A percentile compares a stretch with the other conserved stretches of the same genome.
These are phyloP conservation scores for Fraxinus paxiana DNA, from an alignment of 305 asterid genomes.

Conservation along the genomic window DNA sequence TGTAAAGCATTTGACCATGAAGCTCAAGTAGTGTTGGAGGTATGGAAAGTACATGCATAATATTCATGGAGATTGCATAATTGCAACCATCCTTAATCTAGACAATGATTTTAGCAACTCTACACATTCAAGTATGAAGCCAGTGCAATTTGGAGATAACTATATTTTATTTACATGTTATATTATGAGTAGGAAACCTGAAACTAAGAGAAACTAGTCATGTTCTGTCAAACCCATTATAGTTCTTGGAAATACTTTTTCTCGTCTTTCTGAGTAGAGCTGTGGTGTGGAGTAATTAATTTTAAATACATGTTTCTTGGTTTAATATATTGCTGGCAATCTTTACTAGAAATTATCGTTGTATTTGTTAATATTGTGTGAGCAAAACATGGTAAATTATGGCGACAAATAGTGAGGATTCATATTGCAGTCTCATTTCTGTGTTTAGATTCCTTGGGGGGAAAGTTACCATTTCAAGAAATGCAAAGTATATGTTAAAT, in stretches of 20 bases:
- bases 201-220: background rate
- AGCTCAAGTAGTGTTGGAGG: constrained; percentile 59
- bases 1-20: constrained; percentile 67
- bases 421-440: background rate
- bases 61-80: background rate
- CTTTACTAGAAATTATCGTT: background rate
- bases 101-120: background rate
- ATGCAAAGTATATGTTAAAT: background rate
- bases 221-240: background rate
- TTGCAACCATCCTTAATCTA: background rate
- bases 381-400: background rate
- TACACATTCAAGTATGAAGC: background rate
- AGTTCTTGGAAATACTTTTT: background rate
- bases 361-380: background rate
- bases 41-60: constrained; percentile 16
- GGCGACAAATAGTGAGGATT: background rate
- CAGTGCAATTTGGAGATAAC: background rate
- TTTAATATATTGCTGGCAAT: background rate
- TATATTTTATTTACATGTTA: background rate
- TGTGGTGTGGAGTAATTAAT: background rate
- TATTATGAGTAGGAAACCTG: background rate
- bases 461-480: background rate
- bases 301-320: background rate
- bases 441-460: background rate
- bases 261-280: background rate